These are phyloP conservation scores for Phytophthora pini DNA, from an alignment of 352 stramenopile species.

Conservation along the genomic window DNA sequence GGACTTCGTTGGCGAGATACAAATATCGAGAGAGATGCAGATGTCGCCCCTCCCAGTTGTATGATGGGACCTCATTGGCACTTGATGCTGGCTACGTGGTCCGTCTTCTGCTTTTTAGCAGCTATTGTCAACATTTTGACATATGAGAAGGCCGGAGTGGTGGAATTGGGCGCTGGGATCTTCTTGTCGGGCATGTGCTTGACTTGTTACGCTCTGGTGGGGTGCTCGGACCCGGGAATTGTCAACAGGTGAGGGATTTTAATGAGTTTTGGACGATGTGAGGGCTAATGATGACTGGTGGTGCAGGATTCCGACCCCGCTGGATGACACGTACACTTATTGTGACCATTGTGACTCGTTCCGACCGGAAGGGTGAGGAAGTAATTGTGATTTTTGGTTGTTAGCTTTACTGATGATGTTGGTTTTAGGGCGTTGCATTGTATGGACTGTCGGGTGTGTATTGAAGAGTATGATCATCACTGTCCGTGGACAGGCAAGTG, in stretches of 20 bases:
- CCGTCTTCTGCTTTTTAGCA: constrained; percentile 51
- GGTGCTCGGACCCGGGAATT: constrained; percentile 77
- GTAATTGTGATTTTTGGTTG: not conserved
- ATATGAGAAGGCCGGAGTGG: constrained; percentile 40
- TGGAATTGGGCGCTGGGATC: constrained; percentile 59
- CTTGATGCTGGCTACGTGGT: constrained; percentile 72
- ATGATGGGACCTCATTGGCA: constrained; percentile 83
- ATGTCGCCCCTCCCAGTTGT: constrained; percentile 44
- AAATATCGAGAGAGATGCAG: constrained; percentile 9
- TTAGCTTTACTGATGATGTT: constrained; percentile 7
- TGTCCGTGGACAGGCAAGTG: constrained; percentile 95
- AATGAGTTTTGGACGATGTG: not conserved
- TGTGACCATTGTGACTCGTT: constrained; percentile 85
- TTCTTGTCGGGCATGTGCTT: constrained; percentile 66
- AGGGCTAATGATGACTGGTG: constrained; percentile 5
- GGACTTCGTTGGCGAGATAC: constrained; percentile 49
- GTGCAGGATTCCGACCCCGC: constrained; percentile 41
- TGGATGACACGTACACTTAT: constrained; percentile 72
- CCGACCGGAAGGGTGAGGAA: constrained; percentile 64
- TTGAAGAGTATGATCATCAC: constrained; percentile 92
- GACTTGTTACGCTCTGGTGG: constrained; percentile 74
- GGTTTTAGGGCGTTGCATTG: constrained; percentile 76
- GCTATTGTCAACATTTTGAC: constrained; percentile 61
- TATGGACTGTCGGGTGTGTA: constrained; percentile 88
- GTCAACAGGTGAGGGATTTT: constrained; percentile 43